Evolutionary conservation across 179 eudicot species (phyloP), one percentile per base, ranked within the genome.

Genomic region (Beta macrorhiza): DNA sequence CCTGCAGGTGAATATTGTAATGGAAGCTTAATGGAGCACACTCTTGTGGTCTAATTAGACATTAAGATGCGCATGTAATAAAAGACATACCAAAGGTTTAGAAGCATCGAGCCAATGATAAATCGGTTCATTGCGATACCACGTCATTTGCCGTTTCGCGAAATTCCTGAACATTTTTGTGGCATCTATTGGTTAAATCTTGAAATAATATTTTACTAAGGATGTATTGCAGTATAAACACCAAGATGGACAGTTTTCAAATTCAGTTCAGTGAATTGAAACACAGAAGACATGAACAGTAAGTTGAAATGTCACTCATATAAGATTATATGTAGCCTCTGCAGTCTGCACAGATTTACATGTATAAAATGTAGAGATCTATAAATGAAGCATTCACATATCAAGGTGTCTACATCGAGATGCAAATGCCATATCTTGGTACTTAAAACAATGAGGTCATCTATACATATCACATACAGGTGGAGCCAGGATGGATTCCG

Each of bases 91-190:
- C 97, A 96, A 63, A 17, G 99, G 92, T 79, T 86, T 91, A 64
- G 98, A 92, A 86, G 98, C 99, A 88, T 96, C 92, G 53, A 96
- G 88, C 99, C 99, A 96, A 29, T 92, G 91, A 86, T 96, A 96
- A 67, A 92, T 91, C 63, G 84, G 90, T 79, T 96, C 98, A 76
- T 96, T 96, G 59, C 99, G 96, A 44, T 90, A 96, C 99, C 99
- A 96, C 20, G 97, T 96, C 90, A 91, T 56, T 75, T 96, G 99
- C 83, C 97, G 83, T 84, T 94, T 96, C 58, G 99, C 99, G 73
- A 96, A 96, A 83, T 96, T 92, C 82, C 99, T 96, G 94, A 83
- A 86, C 15, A 29, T 69, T 11, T 19, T 74, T 81, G 4, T 52
- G 67, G 55, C 58, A 74, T 68, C 57, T 37, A 32, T 55, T 22